These are phyloP conservation scores for Cercospora sp. DNA, from an alignment of 2,329 filamentous ascomycete genomes.

Conservation along the genomic window DNA sequence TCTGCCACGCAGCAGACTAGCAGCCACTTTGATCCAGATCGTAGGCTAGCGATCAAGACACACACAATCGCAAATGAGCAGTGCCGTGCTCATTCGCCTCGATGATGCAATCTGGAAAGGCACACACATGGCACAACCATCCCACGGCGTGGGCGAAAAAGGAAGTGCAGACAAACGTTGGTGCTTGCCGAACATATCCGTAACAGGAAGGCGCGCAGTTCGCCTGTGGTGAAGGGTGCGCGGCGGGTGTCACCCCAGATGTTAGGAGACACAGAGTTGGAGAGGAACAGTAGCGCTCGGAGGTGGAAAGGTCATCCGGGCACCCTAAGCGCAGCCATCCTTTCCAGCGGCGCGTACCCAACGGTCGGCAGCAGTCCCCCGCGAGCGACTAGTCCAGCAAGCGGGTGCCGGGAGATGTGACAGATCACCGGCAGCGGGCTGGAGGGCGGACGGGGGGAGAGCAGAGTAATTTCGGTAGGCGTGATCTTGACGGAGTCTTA, in stretches of 20 bases:
- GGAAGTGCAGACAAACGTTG: neutral
- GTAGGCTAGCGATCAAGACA: neutral
- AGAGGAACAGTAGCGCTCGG: neutral
- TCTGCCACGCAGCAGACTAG: neutral
- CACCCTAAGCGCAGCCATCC: neutral
- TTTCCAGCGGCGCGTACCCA: conserved; percentile 3
- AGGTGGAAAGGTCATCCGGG: neutral
- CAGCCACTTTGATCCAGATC: neutral
- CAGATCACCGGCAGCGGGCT: neutral
- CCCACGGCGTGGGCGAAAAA: neutral
- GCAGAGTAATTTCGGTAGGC: neutral
- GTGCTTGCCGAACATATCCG: neutral
- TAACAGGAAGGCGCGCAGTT: neutral
- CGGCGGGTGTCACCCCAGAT: neutral
- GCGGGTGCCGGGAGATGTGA: neutral
- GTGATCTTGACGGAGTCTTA: neutral
- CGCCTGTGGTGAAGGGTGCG: neutral
- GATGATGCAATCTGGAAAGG: neutral
- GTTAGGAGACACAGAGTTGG: neutral
- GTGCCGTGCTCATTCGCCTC: neutral
- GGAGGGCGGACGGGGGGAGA: neutral
- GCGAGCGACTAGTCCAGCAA: neutral
- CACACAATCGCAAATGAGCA: neutral
- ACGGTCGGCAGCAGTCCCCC: conserved; percentile 1
- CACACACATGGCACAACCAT: neutral